Percentiles rank a stretch among this genome's conserved stretches.
Evolutionary conservation across 2,329 filamentous ascomycete genomes (phyloP).

Genomic region (Nemania sp.): DNA sequence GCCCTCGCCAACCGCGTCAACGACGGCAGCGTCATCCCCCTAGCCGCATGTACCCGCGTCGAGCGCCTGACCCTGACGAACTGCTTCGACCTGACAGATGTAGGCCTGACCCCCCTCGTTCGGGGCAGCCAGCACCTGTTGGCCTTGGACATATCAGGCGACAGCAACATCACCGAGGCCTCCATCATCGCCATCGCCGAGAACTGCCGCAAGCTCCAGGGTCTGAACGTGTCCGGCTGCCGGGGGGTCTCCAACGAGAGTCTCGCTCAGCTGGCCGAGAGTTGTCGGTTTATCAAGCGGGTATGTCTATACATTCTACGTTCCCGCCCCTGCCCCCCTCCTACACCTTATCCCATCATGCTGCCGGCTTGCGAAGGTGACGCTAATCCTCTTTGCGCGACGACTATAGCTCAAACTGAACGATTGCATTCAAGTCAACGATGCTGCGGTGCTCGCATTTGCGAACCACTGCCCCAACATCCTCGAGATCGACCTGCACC

Average conservation of each 20-base stretch:
- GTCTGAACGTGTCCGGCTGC: constrained; percentile 90
- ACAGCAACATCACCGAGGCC: constrained; percentile 60
- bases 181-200: constrained; percentile 67
- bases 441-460: constrained; percentile 81
- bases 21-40: constrained; percentile 84
- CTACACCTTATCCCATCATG: not conserved
- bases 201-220: constrained; percentile 84
- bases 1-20: constrained; percentile 75
- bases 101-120: constrained; percentile 78
- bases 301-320: constrained; percentile 52
- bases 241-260: constrained; percentile 84
- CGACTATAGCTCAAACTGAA: constrained; percentile 85
- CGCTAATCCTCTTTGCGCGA: constrained; percentile 38
- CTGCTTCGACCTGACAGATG: constrained; percentile 83
- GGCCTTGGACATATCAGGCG: constrained; percentile 85
- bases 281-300: constrained; percentile 83
- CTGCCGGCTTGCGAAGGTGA: not conserved
- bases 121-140: constrained; percentile 79
- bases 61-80: constrained; percentile 92
- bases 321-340: constrained; percentile 2
- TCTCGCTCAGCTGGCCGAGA: constrained; percentile 77
- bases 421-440: constrained; percentile 82
- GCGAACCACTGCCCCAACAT: constrained; percentile 89
- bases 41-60: constrained; percentile 84
- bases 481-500: constrained; percentile 92